Base-by-base conservation (phyloP, 345 rosid species). In the Trapa incisa region DNA sequence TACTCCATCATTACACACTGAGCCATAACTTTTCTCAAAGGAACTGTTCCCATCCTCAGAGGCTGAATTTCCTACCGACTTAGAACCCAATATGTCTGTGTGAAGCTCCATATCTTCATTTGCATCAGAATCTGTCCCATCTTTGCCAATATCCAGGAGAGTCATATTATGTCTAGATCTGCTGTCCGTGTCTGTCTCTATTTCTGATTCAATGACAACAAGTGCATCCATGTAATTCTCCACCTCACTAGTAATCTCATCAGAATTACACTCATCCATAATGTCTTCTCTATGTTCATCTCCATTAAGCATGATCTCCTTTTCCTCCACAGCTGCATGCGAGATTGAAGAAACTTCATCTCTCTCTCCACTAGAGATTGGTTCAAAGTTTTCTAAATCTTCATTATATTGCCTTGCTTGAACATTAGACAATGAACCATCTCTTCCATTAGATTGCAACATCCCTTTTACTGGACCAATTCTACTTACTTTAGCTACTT, bases 191-290 rank as follows among this genome's bases (percentile, higher is more conserved):
- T 86, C 96, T 32, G 81, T 80, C 75, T 94, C 99, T 70, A 82
- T 79, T 83, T 91, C 99, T 33, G 93, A 89, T 74, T 91, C 99
- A 87, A 94, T 78, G 45, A 87, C 84, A 66, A 96, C 72, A 72
- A 87, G 88, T 65, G 97, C 97, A 82, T 94, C 99, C 80, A 85
- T 69, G 76, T 83, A 94, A 75, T 85, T 85, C 61, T 94, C 99
- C 73, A 87, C 82, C 80, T 94, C 99, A 70, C 97, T 91, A 70
- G 79, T 72, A 71, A 84, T 67, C 65, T 85, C 96, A 78, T 94
- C 99, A 77, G 86, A 86, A 74, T 69, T 83, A 73, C 78, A 80
- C 71, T 79, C 88, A 65, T 87, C 78, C 36, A 77, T 65, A 67
- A 82, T 80, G 33, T 71, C 77, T 67, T 76, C 87, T 71, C 37